A percentile compares a stretch with the other conserved stretches of the same genome.
phyloP scores from a whole-genome alignment of 1,139 yeast species.

The Suhomyces anneliseae region DNA sequence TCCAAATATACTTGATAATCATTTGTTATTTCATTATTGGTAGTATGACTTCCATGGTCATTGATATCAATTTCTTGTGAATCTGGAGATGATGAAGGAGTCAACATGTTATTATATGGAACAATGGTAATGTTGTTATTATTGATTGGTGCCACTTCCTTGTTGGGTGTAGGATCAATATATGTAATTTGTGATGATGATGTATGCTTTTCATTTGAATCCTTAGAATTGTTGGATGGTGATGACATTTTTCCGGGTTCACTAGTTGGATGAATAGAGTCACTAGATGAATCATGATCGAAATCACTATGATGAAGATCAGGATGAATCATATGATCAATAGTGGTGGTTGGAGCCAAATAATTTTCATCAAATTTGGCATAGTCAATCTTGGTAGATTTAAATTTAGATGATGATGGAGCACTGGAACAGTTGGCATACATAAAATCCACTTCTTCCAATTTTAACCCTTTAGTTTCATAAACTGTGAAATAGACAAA shows the following conservation, averaged over 20 bases:
- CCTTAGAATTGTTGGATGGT: constrained; percentile 9
- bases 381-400: constrained; percentile 39
- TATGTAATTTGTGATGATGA: constrained; percentile 11
- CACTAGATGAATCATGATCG: constrained; percentile 8
- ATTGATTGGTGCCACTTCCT: constrained; percentile 5
- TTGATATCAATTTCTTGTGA: constrained; percentile 7
- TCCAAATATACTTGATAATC: constrained; percentile 24
- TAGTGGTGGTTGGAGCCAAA: constrained; percentile 4
- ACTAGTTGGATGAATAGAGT: constrained; percentile 7
- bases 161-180: constrained; percentile 1
- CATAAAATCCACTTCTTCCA: constrained; percentile 47
- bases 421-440: constrained; percentile 46
- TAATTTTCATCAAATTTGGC: constrained; percentile 14
- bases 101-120: constrained; percentile 13
- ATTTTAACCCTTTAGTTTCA: constrained; percentile 49
- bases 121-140: neutral
- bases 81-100: constrained; percentile 21
- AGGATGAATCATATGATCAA: constrained; percentile 6
- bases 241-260: constrained; percentile 5
- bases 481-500: constrained; percentile 43
- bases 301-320: constrained; percentile 4
- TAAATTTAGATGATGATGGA: constrained; percentile 39
- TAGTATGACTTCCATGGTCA: too few relatives aligned
- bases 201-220: constrained; percentile 8
- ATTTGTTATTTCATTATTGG: constrained; percentile 4